Evolutionary conservation across 768 basidiomycete genomes (phyloP).

Genomic region (Lactarius vividus): DNA sequence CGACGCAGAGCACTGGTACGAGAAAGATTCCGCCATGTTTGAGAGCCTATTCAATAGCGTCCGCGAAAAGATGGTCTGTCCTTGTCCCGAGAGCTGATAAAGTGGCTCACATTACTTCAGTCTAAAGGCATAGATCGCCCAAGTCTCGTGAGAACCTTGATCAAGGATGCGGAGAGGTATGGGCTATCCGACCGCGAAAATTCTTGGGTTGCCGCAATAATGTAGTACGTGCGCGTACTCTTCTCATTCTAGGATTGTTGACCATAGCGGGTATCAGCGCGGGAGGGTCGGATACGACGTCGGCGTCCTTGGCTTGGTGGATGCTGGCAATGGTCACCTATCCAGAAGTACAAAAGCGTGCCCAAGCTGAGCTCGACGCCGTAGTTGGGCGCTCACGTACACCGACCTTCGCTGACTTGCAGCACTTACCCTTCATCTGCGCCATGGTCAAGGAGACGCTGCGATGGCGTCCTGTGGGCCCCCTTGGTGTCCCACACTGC

Average conservation of each 20-base stretch:
- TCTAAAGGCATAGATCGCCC: not conserved
- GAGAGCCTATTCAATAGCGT: slow-evolving; percentile 9
- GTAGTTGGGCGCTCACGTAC: slow-evolving; percentile 17
- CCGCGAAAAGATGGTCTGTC: slow-evolving; percentile 1
- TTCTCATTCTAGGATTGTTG: not conserved
- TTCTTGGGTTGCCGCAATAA: not conserved
- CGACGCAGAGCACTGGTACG: too few species aligned
- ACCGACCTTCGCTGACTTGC: slow-evolving; percentile 18
- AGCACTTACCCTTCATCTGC: slow-evolving; percentile 19
- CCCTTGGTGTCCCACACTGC: slow-evolving; percentile 26
- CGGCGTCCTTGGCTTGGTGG: slow-evolving; percentile 10
- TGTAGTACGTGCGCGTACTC: slow-evolving; percentile 1
- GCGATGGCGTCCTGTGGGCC: slow-evolving; percentile 9
- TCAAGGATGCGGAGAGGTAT: not conserved
- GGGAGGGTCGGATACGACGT: slow-evolving; percentile 4
- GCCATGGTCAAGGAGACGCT: slow-evolving; percentile 25
- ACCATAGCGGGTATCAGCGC: not conserved
- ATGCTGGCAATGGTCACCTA: slow-evolving; percentile 13
- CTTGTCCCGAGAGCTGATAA: too few species aligned
- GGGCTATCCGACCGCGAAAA: slow-evolving; percentile 2
- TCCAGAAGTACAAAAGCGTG: slow-evolving; percentile 4
- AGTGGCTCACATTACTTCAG: not conserved
- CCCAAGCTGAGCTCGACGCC: slow-evolving; percentile 17
- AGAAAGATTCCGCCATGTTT: not conserved
- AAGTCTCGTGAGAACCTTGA: not conserved